Evolutionary conservation across 331 rosid species (phyloP).

Genomic region (Pyracantha coccinea): DNA sequence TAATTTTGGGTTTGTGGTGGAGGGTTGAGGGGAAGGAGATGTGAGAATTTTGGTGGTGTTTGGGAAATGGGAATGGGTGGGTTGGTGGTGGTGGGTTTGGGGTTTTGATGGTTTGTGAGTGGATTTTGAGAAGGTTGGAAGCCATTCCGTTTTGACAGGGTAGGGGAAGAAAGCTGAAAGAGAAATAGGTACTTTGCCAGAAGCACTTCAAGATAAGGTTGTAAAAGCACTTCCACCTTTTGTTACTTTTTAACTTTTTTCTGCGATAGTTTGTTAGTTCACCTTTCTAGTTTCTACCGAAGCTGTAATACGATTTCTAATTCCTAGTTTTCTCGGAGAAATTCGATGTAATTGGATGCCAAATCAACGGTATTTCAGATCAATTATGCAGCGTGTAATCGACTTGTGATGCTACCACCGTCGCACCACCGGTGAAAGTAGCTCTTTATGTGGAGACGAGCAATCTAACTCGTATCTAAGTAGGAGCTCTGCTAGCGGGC

Average conservation of each 20-base stretch:
- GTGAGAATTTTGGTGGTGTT: background rate
- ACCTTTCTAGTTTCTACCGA: too few species aligned
- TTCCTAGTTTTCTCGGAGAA: too few species aligned
- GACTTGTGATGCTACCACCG: too few species aligned
- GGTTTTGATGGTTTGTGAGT: slow-evolving; percentile 18
- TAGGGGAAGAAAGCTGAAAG: background rate
- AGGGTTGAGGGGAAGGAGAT: slow-evolving; percentile 3
- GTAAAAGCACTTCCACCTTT: background rate
- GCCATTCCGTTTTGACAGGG: slow-evolving; percentile 37
- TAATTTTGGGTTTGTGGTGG: slow-evolving; percentile 5
- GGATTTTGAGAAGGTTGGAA: slow-evolving; percentile 31
- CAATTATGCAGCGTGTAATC: too few species aligned
- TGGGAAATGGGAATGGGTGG: slow-evolving; percentile 24
- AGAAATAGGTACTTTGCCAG: background rate
- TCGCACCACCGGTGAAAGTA: too few species aligned
- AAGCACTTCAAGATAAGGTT: slow-evolving; percentile 35
- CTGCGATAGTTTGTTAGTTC: background rate
- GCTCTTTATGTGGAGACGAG: too few species aligned
- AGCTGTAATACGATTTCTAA: too few species aligned
- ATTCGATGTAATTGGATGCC: too few species aligned
- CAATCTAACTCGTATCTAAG: too few species aligned
- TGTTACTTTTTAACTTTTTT: background rate
- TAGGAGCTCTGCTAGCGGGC: too few species aligned
- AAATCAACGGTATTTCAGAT: too few species aligned
- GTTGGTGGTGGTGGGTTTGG: slow-evolving; percentile 23